These are phyloP conservation scores for Cercospora nicotianae DNA, from an alignment of 2,329 filamentous ascomycete species.

Conservation along the genomic window DNA sequence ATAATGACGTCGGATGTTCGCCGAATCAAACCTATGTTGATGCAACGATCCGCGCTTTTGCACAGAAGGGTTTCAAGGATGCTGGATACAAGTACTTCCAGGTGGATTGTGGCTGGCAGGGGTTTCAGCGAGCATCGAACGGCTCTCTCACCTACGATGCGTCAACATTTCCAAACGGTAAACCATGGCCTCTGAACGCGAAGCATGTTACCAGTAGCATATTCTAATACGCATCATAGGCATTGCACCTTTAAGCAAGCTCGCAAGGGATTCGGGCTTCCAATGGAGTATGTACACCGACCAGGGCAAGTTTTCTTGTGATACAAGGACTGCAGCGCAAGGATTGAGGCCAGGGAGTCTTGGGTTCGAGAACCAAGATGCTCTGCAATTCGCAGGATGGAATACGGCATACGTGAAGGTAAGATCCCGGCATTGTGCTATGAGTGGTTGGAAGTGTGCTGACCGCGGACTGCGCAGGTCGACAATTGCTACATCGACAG, in stretches of 20 bases:
- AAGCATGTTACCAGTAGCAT: no score
- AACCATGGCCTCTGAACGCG: no score
- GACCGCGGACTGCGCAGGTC: constrained; percentile 17
- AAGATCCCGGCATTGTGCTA: neutral
- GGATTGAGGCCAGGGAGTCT: constrained; percentile 26
- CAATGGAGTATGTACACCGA: constrained; percentile 58
- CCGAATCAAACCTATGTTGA: constrained; percentile 28
- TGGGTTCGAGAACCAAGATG: constrained; percentile 31
- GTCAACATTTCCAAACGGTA: constrained; percentile 52
- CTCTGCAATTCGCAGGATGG: constrained; percentile 33
- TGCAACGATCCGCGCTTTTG: constrained; percentile 27
- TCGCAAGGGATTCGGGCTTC: constrained; percentile 51
- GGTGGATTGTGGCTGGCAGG: constrained; percentile 60
- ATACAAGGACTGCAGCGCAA: constrained; percentile 22
- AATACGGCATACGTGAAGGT: constrained; percentile 34
- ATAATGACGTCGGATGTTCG: constrained; percentile 31
- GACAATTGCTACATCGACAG: constrained; percentile 38
- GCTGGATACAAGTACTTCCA: constrained; percentile 58
- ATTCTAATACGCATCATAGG: neutral
- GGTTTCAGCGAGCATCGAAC: constrained; percentile 41
- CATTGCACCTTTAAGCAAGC: constrained; percentile 52
- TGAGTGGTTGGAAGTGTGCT: neutral
- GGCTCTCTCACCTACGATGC: constrained; percentile 54
- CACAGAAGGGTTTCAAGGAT: constrained; percentile 18
- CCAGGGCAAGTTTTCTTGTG: constrained; percentile 33